Base-by-base conservation (phyloP, 441 rosid species). In the Erodium moschatum region DNA sequence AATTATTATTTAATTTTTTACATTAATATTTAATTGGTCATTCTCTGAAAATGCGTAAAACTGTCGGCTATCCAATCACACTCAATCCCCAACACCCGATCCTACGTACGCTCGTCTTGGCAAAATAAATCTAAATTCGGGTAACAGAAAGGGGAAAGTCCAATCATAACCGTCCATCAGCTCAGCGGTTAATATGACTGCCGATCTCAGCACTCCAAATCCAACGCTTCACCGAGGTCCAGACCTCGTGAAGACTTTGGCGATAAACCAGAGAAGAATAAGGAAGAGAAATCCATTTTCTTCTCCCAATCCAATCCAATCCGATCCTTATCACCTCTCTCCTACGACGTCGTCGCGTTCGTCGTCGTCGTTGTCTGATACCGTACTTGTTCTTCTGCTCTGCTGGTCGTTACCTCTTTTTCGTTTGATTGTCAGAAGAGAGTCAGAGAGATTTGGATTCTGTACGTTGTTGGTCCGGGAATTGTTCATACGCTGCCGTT, bases 221-320 rank as follows among this genome's bases (percentile, higher is more conserved):
- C 54, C 16, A 48, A 48, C 54, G 54, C n/a, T n/a, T 48, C 54
- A 48, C 54, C n/a, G 15, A 11, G 15, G 15, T 4, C 54, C 54
- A 48, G 54, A 48, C 54, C 16, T 48, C n/a, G n/a, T 48, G 54
- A 48, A 48, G 54, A 48, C 54, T 38, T 38, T 38, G 44, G 44
- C 7, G 9, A 38, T 38, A 38, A 38, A 38, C 15, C n/a, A 48
- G 54, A 48, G 54, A 48, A 48, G 54, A 48, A 48, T 10, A 48
- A 48, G 54, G 54, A 48, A 48, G 54, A 48, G 54, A 48, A 48
- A 48, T 48, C 54, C n/a, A 48, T 48, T 48, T 48, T n/a, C 4
- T 48, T 48, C 54, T 48, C 16, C 44, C 54, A 3, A 12, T 48
- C 15, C 54, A 2, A 48, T 11, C 54, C 52, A 9, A 12, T 46